Conservation (phyloP, 192 early-diverging fungal genomes). For the Allomyces arbusculus region DNA sequence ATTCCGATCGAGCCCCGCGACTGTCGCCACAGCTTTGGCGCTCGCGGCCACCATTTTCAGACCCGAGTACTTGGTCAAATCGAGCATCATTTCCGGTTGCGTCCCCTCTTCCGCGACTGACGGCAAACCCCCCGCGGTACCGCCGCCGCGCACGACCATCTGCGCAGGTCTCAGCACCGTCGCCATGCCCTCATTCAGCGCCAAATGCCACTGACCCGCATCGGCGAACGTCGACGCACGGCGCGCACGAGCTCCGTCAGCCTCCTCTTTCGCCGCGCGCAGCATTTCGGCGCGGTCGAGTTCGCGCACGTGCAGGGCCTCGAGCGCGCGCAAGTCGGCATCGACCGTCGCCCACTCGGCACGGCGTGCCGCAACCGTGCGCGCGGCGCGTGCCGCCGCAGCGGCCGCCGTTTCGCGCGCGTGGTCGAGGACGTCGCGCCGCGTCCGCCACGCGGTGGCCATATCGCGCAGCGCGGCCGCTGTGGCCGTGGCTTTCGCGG, state of each 20-base stretch:
- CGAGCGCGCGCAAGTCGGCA: neutral
- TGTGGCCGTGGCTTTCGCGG: neutral
- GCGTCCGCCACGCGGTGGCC: neutral
- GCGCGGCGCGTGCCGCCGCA: no score
- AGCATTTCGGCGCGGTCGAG: neutral
- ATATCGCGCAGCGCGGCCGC: neutral
- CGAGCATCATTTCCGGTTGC: neutral
- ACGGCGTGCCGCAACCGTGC: neutral
- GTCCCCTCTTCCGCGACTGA: neutral
- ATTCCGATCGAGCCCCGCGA: neutral
- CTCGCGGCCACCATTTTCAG: neutral
- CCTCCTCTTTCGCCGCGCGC: neutral
- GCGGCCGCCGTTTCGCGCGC: neutral
- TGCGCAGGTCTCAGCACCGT: neutral
- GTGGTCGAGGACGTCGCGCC: neutral
- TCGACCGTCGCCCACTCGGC: neutral
- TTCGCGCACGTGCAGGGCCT: neutral
- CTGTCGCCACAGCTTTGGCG: neutral
- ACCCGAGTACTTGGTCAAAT: neutral
- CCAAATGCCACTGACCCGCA: neutral
- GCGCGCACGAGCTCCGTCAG: neutral
- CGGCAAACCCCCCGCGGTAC: no score
- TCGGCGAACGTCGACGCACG: neutral
- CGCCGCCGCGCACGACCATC: neutral
- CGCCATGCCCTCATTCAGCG: neutral